Evolutionary conservation across 1,284 basidiomycete species (phyloP), one percentile per base, ranked within the genome.

Genomic region (Neotropicomus parvogracilis): DNA sequence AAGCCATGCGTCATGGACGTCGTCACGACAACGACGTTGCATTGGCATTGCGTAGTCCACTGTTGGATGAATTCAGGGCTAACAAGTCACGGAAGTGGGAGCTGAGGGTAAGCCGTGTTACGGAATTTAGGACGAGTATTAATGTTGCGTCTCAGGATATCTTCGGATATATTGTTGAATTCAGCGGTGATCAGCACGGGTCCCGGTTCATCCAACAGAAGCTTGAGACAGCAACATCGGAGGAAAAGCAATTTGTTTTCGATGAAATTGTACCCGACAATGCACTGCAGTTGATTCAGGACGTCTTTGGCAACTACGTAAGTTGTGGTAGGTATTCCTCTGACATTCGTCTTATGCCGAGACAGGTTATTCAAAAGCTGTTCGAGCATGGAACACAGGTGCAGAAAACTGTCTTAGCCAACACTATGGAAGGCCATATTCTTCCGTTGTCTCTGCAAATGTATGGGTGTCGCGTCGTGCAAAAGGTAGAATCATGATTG

Each of bases 301-400:
- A 98, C 63, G 92, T 98, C 35, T 99, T 97, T 65, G 95, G 95
- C 50, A 99, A 99, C 74, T 99, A 97, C 72, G 84, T 90, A 60
- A 57, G 81, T 69, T 16, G 26, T 49, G 20, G 4, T 3, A 20
- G 17, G 14, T 36, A 2, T 31, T 36, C 6, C 38, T 35, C 21
- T 31, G 28, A n/a, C 31, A 16, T 7, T 17, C 8, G 10, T 44
- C 50, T 63, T 24, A 69, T 27, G 11, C 11, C 27, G 28, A 12
- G 9, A 21, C 12, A 92, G 90, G 91, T 94, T 49, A 84, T 97
- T 50, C 95, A 99, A 69, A 97, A 97, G 70, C 71, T 98, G 59
- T 89, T 98, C 59, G 95, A 99, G 66, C 80, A 89, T 62, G 94
- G 95, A 20, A 87, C 84, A 14, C 78, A 81, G 51, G 70, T 75